Conservation (phyloP, 176 grass and related monocot species). For the Paspalum vaginatum region DNA sequence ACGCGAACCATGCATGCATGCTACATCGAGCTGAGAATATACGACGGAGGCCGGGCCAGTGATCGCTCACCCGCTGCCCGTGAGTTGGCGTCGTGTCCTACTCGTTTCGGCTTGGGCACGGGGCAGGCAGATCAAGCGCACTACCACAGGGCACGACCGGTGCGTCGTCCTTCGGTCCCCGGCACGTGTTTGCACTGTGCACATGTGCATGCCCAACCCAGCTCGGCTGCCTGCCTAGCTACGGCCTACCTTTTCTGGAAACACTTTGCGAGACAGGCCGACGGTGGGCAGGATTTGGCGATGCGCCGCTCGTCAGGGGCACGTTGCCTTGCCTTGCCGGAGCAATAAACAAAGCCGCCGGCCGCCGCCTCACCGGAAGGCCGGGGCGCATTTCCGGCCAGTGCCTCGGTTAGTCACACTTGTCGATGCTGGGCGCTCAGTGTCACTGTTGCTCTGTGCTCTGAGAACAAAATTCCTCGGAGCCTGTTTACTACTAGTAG, state of each 20-base stretch:
- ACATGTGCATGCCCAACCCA: conserved; percentile 22
- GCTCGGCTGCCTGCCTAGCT: neutral
- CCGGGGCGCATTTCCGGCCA: neutral
- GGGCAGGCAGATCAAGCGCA: neutral
- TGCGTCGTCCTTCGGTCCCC: neutral
- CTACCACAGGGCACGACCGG: too few relatives aligned
- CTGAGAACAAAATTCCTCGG: neutral
- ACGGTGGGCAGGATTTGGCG: conserved; percentile 36
- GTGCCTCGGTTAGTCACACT: neutral
- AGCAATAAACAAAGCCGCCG: neutral
- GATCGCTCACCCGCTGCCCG: conserved; percentile 6
- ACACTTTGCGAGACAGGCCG: conserved; percentile 18
- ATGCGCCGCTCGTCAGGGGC: neutral
- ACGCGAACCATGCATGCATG: too few relatives aligned
- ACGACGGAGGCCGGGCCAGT: neutral
- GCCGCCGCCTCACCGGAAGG: neutral
- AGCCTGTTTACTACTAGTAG: neutral
- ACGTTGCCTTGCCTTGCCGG: too few relatives aligned
- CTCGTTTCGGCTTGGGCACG: neutral
- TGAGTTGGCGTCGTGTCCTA: conserved; percentile 45
- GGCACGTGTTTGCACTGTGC: conserved; percentile 36
- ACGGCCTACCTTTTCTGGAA: conserved; percentile 26
- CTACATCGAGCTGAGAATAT: too few relatives aligned
- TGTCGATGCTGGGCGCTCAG: neutral
- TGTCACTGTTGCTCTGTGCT: neutral